Evolutionary conservation across 2,329 filamentous ascomycete species (phyloP).

Genomic region (Neobulgaria alba): DNA sequence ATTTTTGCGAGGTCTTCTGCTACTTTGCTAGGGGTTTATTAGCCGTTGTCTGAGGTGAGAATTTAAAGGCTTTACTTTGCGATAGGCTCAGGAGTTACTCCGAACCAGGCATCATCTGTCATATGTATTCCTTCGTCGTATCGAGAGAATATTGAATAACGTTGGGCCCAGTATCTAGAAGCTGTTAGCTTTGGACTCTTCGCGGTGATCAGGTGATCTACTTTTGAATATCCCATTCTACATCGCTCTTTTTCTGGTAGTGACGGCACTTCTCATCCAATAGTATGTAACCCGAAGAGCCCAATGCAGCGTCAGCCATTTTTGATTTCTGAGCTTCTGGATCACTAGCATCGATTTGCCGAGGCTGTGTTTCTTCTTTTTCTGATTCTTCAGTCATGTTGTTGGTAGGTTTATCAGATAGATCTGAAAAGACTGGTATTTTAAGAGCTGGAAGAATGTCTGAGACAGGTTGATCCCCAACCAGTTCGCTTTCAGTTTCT

Average conservation of each 20-base stretch:
- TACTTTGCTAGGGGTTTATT: conserved; percentile 49
- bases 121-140: conserved; percentile 86
- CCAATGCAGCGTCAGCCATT: too few species aligned
- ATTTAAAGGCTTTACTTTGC: conserved; percentile 52
- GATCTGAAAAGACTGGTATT: too few species aligned
- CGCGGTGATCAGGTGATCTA: conserved; percentile 32
- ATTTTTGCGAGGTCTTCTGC: conserved; percentile 58
- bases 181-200: conserved; percentile 29
- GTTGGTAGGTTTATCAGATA: too few species aligned
- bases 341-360: too few species aligned
- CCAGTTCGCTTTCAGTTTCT: too few species aligned
- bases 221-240: conserved; percentile 82
- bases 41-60: neutral
- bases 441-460: too few species aligned
- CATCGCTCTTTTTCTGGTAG: conserved; percentile 60
- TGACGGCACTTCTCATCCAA: conserved; percentile 63
- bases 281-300: too few species aligned
- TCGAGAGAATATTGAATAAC: conserved; percentile 75
- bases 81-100: conserved; percentile 87
- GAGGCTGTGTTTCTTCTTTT: too few species aligned
- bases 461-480: too few species aligned
- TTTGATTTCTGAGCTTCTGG: too few species aligned
- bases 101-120: conserved; percentile 94
- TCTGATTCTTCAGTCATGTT: too few species aligned
- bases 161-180: conserved; percentile 75